Conservation (phyloP, 176 grass and related monocot genomes). For the Aegilops speltoides region DNA sequence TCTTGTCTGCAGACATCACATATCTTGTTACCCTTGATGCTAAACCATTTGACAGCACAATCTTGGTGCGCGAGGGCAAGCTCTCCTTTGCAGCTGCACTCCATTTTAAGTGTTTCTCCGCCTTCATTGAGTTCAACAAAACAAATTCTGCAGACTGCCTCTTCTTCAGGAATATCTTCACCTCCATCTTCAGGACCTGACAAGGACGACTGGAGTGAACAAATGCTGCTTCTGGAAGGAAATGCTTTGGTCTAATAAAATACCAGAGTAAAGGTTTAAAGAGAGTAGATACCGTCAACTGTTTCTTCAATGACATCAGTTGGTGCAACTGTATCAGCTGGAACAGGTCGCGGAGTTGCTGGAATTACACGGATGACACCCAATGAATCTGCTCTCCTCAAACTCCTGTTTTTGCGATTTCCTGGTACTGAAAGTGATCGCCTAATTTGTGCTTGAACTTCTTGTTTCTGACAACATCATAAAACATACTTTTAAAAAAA, state of each 20-base stretch:
- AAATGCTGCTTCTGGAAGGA: conserved; percentile 21
- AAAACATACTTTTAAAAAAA: neutral
- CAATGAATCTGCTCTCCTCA: conserved; percentile 81
- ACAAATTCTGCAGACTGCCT: conserved; percentile 98
- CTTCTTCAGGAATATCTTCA: conserved; percentile 98
- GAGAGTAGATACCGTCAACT: conserved; percentile 46
- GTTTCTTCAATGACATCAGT: conserved; percentile 66
- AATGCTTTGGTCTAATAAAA: conserved; percentile 3
- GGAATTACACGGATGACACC: conserved; percentile 84
- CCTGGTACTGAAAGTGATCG: conserved; percentile 90
- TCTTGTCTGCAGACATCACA: conserved; percentile 96
- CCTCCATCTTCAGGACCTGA: conserved; percentile 64
- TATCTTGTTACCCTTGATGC: conserved; percentile 97
- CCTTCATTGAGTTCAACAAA: conserved; percentile 90
- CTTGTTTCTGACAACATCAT: conserved; percentile 43
- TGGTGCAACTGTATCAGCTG: conserved; percentile 31
- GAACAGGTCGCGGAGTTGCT: conserved; percentile 66
- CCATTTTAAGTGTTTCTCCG: conserved; percentile 99
- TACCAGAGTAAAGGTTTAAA: neutral
- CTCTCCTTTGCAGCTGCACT: conserved; percentile 99
- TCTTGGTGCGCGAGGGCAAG: conserved; percentile 97
- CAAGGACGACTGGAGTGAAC: conserved; percentile 27
- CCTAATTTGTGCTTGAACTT: conserved; percentile 70
- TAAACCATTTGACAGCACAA: conserved; percentile 99
- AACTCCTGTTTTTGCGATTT: conserved; percentile 72